Conservation (phyloP, 2,329 filamentous ascomycete species). For the Coniochaeta pulveracea region DNA sequence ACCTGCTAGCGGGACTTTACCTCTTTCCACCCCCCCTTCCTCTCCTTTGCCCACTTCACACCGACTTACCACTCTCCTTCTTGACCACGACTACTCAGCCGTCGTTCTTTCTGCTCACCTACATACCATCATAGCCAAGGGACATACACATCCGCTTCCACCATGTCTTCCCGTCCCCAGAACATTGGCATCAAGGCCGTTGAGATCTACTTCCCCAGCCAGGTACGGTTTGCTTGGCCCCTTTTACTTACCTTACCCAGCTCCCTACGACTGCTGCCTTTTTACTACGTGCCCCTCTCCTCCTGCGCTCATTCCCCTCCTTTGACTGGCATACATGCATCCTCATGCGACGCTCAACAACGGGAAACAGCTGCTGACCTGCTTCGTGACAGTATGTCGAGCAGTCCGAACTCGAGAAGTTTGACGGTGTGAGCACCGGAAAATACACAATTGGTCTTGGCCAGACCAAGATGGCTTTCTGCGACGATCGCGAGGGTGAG, state of each 20-base stretch:
- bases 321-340: slow-evolving; percentile 15
- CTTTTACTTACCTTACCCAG: not conserved
- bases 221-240: slow-evolving; percentile 44
- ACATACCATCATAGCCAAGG: not conserved
- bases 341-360: not conserved
- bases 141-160: slow-evolving; percentile 14
- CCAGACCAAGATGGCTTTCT: slow-evolving; percentile 88
- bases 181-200: slow-evolving; percentile 92
- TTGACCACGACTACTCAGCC: not conserved
- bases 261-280: not conserved
- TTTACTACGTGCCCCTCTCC: not conserved
- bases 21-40: slow-evolving; percentile 5
- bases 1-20: not conserved
- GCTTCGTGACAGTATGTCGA: slow-evolving; percentile 58
- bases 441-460: slow-evolving; percentile 89
- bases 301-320: too few relatives aligned
- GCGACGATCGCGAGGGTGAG: slow-evolving; percentile 77
- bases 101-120: not conserved
- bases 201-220: slow-evolving; percentile 78
- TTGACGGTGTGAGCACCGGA: slow-evolving; percentile 69
- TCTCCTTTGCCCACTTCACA: slow-evolving; percentile 5
- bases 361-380: slow-evolving; percentile 7
- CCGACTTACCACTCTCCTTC: not conserved
- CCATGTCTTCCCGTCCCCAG: slow-evolving; percentile 66
- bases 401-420: slow-evolving; percentile 72